A percentile compares a stretch with the other conserved stretches of the same genome.
Evolutionary conservation across 2,329 filamentous ascomycete genomes (phyloP).

Genomic region (Verticillium zaregamsianum): DNA sequence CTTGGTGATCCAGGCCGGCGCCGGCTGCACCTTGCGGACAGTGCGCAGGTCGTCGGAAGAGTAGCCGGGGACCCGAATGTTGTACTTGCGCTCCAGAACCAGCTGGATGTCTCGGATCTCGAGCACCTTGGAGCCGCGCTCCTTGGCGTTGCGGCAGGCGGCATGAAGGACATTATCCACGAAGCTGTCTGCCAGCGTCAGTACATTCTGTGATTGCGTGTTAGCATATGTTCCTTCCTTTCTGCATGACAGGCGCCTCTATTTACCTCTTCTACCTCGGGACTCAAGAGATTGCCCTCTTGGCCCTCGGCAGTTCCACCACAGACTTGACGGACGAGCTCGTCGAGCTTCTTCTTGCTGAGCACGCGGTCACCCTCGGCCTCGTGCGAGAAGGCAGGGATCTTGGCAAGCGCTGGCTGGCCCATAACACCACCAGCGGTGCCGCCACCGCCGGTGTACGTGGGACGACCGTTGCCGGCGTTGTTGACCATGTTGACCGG

Average conservation of each 20-base stretch:
- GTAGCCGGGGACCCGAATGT: slow-evolving; percentile 90
- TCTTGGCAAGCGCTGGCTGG: slow-evolving; percentile 78
- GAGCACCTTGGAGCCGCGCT: slow-evolving; percentile 83
- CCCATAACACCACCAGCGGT: slow-evolving; percentile 78
- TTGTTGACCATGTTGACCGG: slow-evolving; percentile 68
- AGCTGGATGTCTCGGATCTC: slow-evolving; percentile 86
- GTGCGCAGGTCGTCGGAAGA: slow-evolving; percentile 91
- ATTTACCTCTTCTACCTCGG: slow-evolving; percentile 91
- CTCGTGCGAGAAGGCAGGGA: slow-evolving; percentile 81
- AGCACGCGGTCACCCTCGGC: slow-evolving; percentile 88
- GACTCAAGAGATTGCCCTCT: slow-evolving; percentile 73
- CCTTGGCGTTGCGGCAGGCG: slow-evolving; percentile 88
- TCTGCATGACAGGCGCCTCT: not conserved
- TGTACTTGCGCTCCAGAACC: slow-evolving; percentile 79
- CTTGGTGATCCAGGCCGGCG: slow-evolving; percentile 87
- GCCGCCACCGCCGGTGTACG: slow-evolving; percentile 73
- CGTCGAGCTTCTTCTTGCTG: slow-evolving; percentile 97
- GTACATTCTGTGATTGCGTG: slow-evolving; percentile 60
- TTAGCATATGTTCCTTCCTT: not conserved
- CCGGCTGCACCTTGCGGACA: slow-evolving; percentile 87
- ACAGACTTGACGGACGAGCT: slow-evolving; percentile 89
- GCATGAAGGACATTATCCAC: slow-evolving; percentile 85
- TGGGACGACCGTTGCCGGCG: slow-evolving; percentile 67
- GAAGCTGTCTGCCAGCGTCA: slow-evolving; percentile 89
- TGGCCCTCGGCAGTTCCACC: slow-evolving; percentile 70